Evolutionary conservation across 805 yeast species (phyloP).

Genomic region (Lachancea meyersii): DNA sequence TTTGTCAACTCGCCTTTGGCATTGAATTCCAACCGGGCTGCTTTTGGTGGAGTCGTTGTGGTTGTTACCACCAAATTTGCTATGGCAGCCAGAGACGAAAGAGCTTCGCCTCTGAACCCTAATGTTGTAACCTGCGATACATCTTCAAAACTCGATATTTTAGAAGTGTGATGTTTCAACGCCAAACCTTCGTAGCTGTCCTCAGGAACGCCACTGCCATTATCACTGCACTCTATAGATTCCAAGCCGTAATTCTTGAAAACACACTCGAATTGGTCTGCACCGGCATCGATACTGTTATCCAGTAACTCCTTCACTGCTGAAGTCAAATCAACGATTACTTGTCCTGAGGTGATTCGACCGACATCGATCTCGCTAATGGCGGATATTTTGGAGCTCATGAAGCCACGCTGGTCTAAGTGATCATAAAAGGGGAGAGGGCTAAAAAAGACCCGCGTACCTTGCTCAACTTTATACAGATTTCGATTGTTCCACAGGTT

Average conservation of each 20-base stretch:
- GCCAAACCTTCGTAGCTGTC: constrained; percentile 51
- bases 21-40: constrained; percentile 49
- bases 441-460: too few species aligned
- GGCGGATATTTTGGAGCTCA: constrained; percentile 26
- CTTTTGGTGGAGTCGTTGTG: constrained; percentile 48
- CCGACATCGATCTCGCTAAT: constrained; percentile 55
- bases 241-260: constrained; percentile 71
- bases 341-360: constrained; percentile 87
- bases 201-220: constrained; percentile 57
- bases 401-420: neutral
- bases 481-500: too few species aligned
- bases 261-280: constrained; percentile 59
- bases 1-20: constrained; percentile 45
- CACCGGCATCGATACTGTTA: constrained; percentile 75
- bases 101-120: constrained; percentile 80
- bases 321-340: constrained; percentile 69
- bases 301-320: constrained; percentile 84
- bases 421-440: neutral
- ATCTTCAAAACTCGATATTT: constrained; percentile 51
- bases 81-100: constrained; percentile 61
- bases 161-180: constrained; percentile 62
- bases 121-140: constrained; percentile 46
- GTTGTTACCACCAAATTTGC: constrained; percentile 49
- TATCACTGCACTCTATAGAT: constrained; percentile 58
- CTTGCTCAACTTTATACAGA: too few species aligned